phyloP scores from a whole-genome alignment of 106 monocot species.

The Apostasia shenzhenica region DNA sequence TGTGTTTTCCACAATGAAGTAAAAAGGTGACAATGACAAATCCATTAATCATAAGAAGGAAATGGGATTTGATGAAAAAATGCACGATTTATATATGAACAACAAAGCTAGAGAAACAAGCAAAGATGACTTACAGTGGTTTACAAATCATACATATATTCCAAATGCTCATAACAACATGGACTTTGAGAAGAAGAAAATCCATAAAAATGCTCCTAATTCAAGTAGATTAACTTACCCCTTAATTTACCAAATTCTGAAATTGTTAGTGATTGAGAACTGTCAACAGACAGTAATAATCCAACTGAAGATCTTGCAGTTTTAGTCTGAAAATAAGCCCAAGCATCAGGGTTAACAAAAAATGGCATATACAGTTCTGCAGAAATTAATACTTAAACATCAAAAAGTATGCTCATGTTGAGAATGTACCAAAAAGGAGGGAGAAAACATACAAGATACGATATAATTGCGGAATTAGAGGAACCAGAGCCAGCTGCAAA shows the following conservation, averaged over 20 bases:
- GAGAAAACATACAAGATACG: slow-evolving; percentile 42
- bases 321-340: slow-evolving; percentile 53
- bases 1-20: too few species aligned
- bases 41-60: too few species aligned
- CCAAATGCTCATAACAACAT: too few species aligned
- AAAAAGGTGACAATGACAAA: too few species aligned
- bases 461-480: slow-evolving; percentile 61
- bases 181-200: neutral
- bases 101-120: too few species aligned
- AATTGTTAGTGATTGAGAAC: slow-evolving; percentile 57
- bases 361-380: neutral
- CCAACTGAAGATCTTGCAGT: slow-evolving; percentile 79
- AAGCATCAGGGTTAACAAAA: neutral
- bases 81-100: too few species aligned
- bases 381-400: neutral
- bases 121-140: too few species aligned
- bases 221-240: slow-evolving; percentile 32
- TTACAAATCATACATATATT: too few species aligned
- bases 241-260: slow-evolving; percentile 68
- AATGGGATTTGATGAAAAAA: too few species aligned
- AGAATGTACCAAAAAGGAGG: neutral
- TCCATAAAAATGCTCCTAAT: neutral
- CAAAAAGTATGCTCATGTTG: neutral
- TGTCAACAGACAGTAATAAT: slow-evolving; percentile 55
- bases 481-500: slow-evolving; percentile 72